These are phyloP conservation scores for Aspergillus fumigatus DNA, from an alignment of 2,329 filamentous ascomycete species.

Conservation along the genomic window DNA sequence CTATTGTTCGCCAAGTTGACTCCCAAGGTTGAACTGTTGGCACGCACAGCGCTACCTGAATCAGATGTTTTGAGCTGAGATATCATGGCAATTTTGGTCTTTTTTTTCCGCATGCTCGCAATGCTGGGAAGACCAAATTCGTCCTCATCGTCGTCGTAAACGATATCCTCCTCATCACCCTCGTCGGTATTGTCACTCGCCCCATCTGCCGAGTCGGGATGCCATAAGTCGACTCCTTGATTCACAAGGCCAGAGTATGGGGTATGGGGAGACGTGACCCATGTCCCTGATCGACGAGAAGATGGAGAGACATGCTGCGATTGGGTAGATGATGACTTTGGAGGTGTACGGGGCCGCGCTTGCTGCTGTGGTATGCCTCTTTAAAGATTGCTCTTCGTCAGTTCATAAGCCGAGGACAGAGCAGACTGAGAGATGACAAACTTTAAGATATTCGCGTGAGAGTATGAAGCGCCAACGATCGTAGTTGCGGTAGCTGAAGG, in stretches of 20 bases:
- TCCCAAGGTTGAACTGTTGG: constrained; percentile 23
- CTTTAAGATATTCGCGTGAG: constrained; percentile 90
- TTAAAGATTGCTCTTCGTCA: constrained; percentile 2
- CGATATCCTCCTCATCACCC: constrained; percentile 64
- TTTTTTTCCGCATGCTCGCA: constrained; percentile 79
- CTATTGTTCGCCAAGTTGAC: constrained; percentile 44
- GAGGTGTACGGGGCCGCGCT: constrained; percentile 71
- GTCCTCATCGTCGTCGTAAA: constrained; percentile 84
- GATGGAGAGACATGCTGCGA: constrained; percentile 50
- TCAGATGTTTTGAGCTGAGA: constrained; percentile 41
- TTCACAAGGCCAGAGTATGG: constrained; percentile 78
- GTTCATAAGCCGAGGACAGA: constrained; percentile 5
- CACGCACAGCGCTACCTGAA: constrained; percentile 29
- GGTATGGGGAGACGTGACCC: constrained; percentile 55
- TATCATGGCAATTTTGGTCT: constrained; percentile 40
- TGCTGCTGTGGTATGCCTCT: constrained; percentile 36
- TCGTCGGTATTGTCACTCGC: constrained; percentile 59
- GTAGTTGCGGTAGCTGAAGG: constrained; percentile 61
- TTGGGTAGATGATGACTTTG: constrained; percentile 52
- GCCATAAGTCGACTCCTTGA: constrained; percentile 79
- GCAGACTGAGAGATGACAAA: constrained; percentile 40
- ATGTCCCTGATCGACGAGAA: constrained; percentile 41
- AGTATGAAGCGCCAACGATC: constrained; percentile 91
- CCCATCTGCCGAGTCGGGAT: constrained; percentile 38
- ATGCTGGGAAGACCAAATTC: constrained; percentile 93